phyloP scores from a whole-genome alignment of 2,329 filamentous ascomycete genomes.

The Fusarium poae region DNA sequence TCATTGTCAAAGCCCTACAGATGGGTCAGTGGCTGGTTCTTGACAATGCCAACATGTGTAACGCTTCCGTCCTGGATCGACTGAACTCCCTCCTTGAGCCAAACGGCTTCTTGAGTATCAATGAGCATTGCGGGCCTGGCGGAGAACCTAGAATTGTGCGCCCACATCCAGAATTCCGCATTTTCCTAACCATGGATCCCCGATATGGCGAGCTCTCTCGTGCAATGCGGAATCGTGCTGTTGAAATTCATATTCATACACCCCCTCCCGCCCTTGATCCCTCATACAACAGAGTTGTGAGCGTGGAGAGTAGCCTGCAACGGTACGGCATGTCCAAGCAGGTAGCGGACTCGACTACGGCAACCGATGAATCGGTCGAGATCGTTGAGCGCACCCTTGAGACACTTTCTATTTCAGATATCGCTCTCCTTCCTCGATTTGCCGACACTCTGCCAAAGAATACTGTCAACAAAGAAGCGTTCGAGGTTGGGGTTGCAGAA shows the following conservation, averaged over 20 bases:
- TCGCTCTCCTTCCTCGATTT: constrained; percentile 55
- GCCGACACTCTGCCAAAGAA: constrained; percentile 43
- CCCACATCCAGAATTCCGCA: constrained; percentile 87
- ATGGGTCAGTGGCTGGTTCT: constrained; percentile 92
- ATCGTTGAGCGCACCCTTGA: constrained; percentile 58
- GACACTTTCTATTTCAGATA: constrained; percentile 62
- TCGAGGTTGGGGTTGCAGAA: constrained; percentile 39
- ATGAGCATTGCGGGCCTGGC: constrained; percentile 88
- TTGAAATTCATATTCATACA: constrained; percentile 84
- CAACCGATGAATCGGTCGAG: constrained; percentile 43
- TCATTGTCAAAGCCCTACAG: constrained; percentile 88
- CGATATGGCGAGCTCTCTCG: constrained; percentile 92
- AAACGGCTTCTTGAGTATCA: constrained; percentile 87
- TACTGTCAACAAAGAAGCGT: constrained; percentile 7
- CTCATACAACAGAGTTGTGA: constrained; percentile 58
- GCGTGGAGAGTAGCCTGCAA: constrained; percentile 64
- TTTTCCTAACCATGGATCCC: constrained; percentile 95
- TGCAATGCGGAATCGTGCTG: constrained; percentile 94
- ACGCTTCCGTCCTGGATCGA: constrained; percentile 91
- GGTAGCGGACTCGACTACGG: constrained; percentile 48
- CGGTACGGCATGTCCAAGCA: constrained; percentile 59
- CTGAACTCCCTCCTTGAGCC: constrained; percentile 95
- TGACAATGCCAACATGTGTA: constrained; percentile 98
- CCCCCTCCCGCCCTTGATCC: constrained; percentile 52
- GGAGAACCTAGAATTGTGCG: constrained; percentile 83